Percentiles rank a stretch among this genome's conserved stretches.
Evolutionary conservation across 345 rosid genomes (phyloP).

Genomic region (Theobroma cacao): DNA sequence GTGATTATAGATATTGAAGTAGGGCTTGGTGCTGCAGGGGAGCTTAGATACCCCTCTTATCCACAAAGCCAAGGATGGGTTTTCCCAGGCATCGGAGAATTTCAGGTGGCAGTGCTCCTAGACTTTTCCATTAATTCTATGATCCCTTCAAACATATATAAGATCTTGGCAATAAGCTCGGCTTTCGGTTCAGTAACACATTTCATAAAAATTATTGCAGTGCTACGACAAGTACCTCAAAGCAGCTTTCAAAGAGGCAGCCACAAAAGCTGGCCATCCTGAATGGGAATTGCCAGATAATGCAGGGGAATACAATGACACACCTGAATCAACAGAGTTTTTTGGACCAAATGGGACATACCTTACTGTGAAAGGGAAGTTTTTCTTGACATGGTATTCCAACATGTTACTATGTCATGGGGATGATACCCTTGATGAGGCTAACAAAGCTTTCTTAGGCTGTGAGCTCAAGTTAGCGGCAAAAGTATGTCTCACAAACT

Average conservation of each 20-base stretch:
- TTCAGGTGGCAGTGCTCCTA: conserved; percentile 43
- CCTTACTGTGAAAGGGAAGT: conserved; percentile 52
- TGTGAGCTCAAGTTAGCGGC: conserved; percentile 78
- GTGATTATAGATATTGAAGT: conserved; percentile 73
- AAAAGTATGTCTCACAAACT: conserved; percentile 35
- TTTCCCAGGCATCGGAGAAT: conserved; percentile 85
- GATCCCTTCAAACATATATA: not conserved
- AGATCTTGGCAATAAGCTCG: not conserved
- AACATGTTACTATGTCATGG: conserved; percentile 65
- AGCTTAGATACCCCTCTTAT: conserved; percentile 85
- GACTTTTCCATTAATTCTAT: not conserved
- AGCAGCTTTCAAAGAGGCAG: conserved; percentile 69
- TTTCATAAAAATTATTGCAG: conserved; percentile 27
- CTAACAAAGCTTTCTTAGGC: conserved; percentile 65
- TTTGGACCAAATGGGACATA: conserved; percentile 60
- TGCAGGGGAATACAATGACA: conserved; percentile 65
- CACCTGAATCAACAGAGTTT: conserved; percentile 56
- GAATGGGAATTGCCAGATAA: conserved; percentile 73
- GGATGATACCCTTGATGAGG: conserved; percentile 72
- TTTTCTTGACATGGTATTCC: conserved; percentile 81
- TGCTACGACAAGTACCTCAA: conserved; percentile 67
- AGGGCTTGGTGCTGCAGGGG: conserved; percentile 87
- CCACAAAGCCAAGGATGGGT: conserved; percentile 72
- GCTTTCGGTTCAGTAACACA: not conserved
- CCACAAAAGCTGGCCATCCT: conserved; percentile 58